phyloP scores from a whole-genome alignment of 306 rosid species.

The Trichosanthes truncata region DNA sequence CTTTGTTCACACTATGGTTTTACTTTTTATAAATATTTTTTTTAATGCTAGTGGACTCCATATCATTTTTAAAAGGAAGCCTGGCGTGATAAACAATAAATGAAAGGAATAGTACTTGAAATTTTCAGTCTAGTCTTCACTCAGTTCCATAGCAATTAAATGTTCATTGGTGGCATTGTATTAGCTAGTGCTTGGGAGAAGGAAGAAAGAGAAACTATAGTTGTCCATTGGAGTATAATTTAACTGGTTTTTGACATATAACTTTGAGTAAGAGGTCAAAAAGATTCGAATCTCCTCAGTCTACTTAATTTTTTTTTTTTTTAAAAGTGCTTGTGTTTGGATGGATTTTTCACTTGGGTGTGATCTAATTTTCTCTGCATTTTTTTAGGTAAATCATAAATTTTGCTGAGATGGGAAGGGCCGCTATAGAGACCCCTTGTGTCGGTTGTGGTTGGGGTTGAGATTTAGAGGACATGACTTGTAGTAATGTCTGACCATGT shows the following conservation, averaged over 20 bases:
- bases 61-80: too few relatives aligned
- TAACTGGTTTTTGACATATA: too few relatives aligned
- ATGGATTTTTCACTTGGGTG: background rate
- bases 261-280: too few relatives aligned
- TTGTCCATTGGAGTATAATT: background rate
- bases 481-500: background rate
- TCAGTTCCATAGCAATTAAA: background rate
- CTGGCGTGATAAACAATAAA: too few relatives aligned
- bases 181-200: background rate
- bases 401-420: background rate
- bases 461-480: background rate
- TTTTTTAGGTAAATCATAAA: background rate
- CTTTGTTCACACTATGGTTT: too few relatives aligned
- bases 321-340: background rate
- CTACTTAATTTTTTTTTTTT: too few relatives aligned
- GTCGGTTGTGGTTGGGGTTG: slow-evolving; percentile 2
- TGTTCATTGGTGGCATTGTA: background rate
- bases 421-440: background rate
- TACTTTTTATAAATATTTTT: too few relatives aligned
- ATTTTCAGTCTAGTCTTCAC: background rate
- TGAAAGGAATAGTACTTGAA: background rate
- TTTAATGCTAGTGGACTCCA: too few relatives aligned
- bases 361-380: background rate
- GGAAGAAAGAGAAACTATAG: background rate
- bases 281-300: too few relatives aligned